Evolutionary conservation across 306 rosid species (phyloP), one percentile per base, ranked within the genome.

Genomic region (Hippophae gyantsensis): DNA sequence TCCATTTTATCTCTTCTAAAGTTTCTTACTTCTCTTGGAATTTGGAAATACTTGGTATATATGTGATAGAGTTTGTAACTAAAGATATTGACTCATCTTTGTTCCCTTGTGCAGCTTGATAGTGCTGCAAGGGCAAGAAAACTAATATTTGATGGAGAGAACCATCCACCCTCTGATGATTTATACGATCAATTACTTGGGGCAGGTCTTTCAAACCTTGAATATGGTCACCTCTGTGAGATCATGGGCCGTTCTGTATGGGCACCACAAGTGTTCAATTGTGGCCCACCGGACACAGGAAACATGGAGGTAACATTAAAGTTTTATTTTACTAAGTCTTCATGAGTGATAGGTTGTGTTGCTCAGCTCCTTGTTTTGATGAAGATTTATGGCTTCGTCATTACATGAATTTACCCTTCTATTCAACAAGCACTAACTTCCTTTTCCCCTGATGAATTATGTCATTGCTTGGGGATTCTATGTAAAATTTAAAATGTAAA

Each of bases 231-330:
- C 74, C 93, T 92, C 56, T 92, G 99, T 77, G 95, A 92, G 84
- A 77, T 84, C 65, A 88, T 92, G 99, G 99, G 99, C 61, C 90
- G 82, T 60, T 92, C 97, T 42, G 13, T 71, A 63, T 92, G 99
- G 97, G 96, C 99, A 58, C 99, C 97, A 10, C 99, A 84, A 71
- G 76, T 92, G 58, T 92, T 92, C 69, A 92, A 92, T 54, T 92
- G 99, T 66, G 83, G 85, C 38, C 81, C 97, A 46, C 99, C 99
- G 45, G 99, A 86, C 82, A 92, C 99, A 1, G 99, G 99, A 61
- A 92, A 92, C 72, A 92, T 88, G 99, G 99, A 92, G 95, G 99
- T 92, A 74, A 68, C 78, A 55, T 69, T 67, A 56, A 48, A 74
- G 43, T 62, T 65, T 11, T n/a, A 57, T 48, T 32, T 71, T 58